Conservation (phyloP, 2,329 filamentous ascomycete species). For the Dactylellina haptotyla region DNA sequence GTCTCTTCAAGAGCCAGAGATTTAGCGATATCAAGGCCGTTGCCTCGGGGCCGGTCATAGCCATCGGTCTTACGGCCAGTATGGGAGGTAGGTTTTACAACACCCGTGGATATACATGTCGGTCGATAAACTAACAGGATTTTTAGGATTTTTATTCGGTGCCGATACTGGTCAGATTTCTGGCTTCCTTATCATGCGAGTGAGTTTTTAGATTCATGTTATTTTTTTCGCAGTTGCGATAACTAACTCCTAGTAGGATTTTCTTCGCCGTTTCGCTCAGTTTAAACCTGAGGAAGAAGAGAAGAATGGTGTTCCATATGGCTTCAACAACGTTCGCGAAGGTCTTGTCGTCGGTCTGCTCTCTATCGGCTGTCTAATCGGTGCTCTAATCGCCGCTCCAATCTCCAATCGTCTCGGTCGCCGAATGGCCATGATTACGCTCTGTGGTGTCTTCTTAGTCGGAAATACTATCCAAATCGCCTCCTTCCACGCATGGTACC, state of each 20-base stretch:
- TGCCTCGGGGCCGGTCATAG: slow-evolving; percentile 51
- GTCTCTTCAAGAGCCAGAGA: slow-evolving; percentile 41
- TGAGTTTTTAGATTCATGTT: slow-evolving; percentile 10
- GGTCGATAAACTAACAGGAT: not conserved
- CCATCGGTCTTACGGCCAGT: slow-evolving; percentile 51
- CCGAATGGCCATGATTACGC: slow-evolving; percentile 70
- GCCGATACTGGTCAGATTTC: slow-evolving; percentile 73
- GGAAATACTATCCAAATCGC: slow-evolving; percentile 75
- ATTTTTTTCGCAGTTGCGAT: not conserved
- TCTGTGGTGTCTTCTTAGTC: slow-evolving; percentile 72
- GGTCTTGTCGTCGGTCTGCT: slow-evolving; percentile 73
- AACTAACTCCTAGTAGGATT: slow-evolving; percentile 62
- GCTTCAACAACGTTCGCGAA: slow-evolving; percentile 70
- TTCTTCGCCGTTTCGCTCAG: slow-evolving; percentile 69
- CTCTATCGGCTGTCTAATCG: slow-evolving; percentile 70
- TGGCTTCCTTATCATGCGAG: slow-evolving; percentile 64
- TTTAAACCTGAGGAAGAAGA: slow-evolving; percentile 57
- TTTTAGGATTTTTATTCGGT: slow-evolving; percentile 68
- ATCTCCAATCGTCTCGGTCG: slow-evolving; percentile 72
- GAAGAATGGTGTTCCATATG: slow-evolving; percentile 60
- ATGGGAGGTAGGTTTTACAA: slow-evolving; percentile 35
- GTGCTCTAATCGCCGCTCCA: slow-evolving; percentile 69
- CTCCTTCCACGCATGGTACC: slow-evolving; percentile 69
- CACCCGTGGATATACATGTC: not conserved
- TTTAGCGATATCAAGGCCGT: slow-evolving; percentile 52